Evolutionary conservation across 768 basidiomycete genomes (phyloP).

Genomic region (Russula sp.): DNA sequence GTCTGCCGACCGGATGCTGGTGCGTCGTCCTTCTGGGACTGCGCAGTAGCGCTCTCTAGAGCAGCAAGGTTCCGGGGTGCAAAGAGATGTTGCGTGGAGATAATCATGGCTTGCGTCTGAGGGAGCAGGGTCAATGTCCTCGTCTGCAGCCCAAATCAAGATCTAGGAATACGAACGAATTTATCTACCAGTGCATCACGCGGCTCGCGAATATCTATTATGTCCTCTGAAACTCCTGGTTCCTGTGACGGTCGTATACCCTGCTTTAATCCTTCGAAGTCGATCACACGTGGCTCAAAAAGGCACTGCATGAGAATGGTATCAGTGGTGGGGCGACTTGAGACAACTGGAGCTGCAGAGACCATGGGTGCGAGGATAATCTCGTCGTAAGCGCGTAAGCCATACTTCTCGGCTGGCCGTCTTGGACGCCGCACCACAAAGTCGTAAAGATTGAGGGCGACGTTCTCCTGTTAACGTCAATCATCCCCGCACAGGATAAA

Average conservation of each 20-base stretch:
- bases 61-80: conserved; percentile 28
- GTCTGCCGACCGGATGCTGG: conserved; percentile 26
- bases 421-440: conserved; percentile 79
- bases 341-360: conserved; percentile 29
- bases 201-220: conserved; percentile 36
- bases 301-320: conserved; percentile 51
- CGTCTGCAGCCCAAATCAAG: background rate
- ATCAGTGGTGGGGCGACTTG: background rate
- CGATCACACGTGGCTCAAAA: conserved; percentile 89
- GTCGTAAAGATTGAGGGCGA: conserved; percentile 86
- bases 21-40: conserved; percentile 5
- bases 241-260: conserved; percentile 45
- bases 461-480: conserved; percentile 56
- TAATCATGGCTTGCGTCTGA: conserved; percentile 87
- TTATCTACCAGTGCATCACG: conserved; percentile 32
- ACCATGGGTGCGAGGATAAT: conserved; percentile 94
- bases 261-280: conserved; percentile 72
- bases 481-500: background rate
- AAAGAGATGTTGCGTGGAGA: conserved; percentile 77
- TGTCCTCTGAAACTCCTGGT: conserved; percentile 69
- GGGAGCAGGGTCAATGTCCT: background rate
- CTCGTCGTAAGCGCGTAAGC: conserved; percentile 89
- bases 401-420: conserved; percentile 78
- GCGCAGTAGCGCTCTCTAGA: conserved; percentile 4
- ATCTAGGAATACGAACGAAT: conserved; percentile 32